Conservation (phyloP, 371 early-diverging fungal species). For the Vairimorpha ceranae region DNA sequence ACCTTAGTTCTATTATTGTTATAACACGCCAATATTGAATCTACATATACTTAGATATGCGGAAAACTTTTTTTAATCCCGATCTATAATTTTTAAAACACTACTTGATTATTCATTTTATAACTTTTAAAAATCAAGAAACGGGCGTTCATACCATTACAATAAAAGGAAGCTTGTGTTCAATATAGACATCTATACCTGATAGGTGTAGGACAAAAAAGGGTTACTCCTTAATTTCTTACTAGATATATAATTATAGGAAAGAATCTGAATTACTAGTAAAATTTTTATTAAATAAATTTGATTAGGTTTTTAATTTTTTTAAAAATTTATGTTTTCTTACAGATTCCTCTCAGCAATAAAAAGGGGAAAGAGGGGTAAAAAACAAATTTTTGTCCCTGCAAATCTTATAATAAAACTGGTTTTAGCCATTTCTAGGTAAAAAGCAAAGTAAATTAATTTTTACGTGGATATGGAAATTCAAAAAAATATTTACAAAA, state of each 20-base stretch:
- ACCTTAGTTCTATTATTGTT: neutral
- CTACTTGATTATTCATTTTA: slow-evolving; percentile 5
- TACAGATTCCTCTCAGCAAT: too few relatives aligned
- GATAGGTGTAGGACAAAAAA: neutral
- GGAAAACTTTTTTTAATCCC: neutral
- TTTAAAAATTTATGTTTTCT: too few relatives aligned
- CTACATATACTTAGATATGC: neutral
- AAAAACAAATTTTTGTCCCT: too few relatives aligned
- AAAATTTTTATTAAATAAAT: too few relatives aligned
- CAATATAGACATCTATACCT: neutral
- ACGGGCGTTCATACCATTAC: slow-evolving; percentile 27
- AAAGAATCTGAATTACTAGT: too few relatives aligned
- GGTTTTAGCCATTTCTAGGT: too few relatives aligned
- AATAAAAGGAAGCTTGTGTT: neutral
- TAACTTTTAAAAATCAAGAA: slow-evolving; percentile 1
- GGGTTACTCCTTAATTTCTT: neutral
- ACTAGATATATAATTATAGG: neutral
- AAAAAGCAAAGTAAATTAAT: too few relatives aligned
- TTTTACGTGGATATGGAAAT: too few relatives aligned
- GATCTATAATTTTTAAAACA: neutral
- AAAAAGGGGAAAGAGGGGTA: too few relatives aligned
- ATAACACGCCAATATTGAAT: neutral
- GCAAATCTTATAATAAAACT: too few relatives aligned
- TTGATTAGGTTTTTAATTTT: too few relatives aligned
- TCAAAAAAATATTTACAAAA: too few relatives aligned